Evolutionary conservation across 768 basidiomycete species (phyloP).

Genomic region (Suillus plorans): DNA sequence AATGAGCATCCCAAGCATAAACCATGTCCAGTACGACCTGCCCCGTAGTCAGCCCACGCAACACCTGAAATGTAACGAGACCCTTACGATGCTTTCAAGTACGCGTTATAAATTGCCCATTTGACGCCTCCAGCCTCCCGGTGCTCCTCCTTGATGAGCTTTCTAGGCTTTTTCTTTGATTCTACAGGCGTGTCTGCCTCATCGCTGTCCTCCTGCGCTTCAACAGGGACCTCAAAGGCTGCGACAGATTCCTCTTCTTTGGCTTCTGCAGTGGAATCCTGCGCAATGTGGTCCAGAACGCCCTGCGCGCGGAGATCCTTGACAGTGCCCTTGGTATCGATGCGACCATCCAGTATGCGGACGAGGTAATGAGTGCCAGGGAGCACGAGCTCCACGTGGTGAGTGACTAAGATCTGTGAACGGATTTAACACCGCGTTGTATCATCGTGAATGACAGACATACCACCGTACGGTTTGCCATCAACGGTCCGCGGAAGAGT

Average conservation of each 20-base stretch:
- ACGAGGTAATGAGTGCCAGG: constrained; percentile 72
- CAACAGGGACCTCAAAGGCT: constrained; percentile 14
- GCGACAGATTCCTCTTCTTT: constrained; percentile 43
- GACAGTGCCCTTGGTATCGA: constrained; percentile 72
- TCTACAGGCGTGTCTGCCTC: neutral
- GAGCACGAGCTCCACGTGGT: constrained; percentile 81
- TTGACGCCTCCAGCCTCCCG: constrained; percentile 80
- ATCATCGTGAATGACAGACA: constrained; percentile 13
- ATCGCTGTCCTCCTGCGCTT: constrained; percentile 1
- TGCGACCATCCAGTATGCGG: constrained; percentile 78
- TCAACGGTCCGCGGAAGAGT: constrained; percentile 64
- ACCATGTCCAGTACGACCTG: constrained; percentile 35
- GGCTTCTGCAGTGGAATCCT: constrained; percentile 48
- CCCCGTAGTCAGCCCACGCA: neutral
- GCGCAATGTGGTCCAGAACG: constrained; percentile 58
- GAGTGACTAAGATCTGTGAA: constrained; percentile 67
- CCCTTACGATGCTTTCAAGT: constrained; percentile 66
- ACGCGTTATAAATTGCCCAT: constrained; percentile 67
- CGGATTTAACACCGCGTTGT: neutral
- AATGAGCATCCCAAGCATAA: constrained; percentile 21
- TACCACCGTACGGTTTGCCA: constrained; percentile 68
- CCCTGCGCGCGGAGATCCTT: constrained; percentile 63
- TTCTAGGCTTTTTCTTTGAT: constrained; percentile 58
- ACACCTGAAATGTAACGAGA: neutral
- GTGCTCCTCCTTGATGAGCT: constrained; percentile 80